These are phyloP conservation scores for Colletotrichum sublineola DNA, from an alignment of 2,329 filamentous ascomycete genomes.

Conservation along the genomic window DNA sequence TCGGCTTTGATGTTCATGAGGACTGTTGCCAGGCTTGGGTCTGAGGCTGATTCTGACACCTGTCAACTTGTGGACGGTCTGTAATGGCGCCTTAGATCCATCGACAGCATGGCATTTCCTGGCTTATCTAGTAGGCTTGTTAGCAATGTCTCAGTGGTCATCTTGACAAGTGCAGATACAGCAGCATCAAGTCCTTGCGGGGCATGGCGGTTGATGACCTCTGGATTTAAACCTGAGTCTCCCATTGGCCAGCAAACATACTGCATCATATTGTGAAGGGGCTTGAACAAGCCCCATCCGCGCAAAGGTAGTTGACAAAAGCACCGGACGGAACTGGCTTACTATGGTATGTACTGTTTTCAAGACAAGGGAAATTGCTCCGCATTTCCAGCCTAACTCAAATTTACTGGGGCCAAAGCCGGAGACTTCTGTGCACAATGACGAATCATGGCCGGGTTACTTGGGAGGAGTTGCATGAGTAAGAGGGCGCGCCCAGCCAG, in stretches of 20 bases:
- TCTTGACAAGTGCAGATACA: neutral
- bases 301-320: neutral
- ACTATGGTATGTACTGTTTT: neutral
- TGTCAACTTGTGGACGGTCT: conserved; percentile 28
- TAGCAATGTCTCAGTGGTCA: neutral
- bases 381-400: neutral
- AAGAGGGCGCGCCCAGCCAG: conserved; percentile 14
- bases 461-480: neutral
- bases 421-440: conserved; percentile 13
- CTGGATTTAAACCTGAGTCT: neutral
- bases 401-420: neutral
- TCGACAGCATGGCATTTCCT: neutral
- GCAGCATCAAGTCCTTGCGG: neutral
- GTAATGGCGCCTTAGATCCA: conserved; percentile 13
- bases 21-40: conserved; percentile 7
- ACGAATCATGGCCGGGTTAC: conserved; percentile 27
- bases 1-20: neutral
- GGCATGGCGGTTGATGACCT: neutral
- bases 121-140: neutral
- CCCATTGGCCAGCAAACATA: neutral
- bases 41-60: conserved; percentile 26
- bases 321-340: neutral
- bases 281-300: neutral
- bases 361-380: neutral
- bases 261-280: neutral